Percentiles rank a stretch among this genome's conserved stretches.
phyloP scores from a whole-genome alignment of 768 basidiomycete genomes.

The Lentinula sp. region DNA sequence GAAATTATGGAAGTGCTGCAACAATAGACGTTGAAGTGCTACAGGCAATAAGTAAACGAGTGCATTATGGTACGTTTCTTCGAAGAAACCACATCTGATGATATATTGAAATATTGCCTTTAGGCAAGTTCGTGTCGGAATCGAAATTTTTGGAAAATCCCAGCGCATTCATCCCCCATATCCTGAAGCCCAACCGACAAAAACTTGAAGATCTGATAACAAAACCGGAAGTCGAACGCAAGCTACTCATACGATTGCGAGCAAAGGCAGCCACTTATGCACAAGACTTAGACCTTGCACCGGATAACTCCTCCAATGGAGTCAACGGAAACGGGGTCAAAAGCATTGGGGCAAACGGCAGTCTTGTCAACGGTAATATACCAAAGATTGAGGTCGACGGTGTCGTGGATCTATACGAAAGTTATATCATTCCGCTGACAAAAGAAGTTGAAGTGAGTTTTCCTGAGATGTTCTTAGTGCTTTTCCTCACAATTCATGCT shows the following conservation, averaged over 20 bases:
- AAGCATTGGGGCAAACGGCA: slow-evolving; percentile 13
- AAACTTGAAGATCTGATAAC: slow-evolving; percentile 86
- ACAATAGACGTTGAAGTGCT: slow-evolving; percentile 94
- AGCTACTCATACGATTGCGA: slow-evolving; percentile 72
- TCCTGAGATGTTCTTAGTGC: not conserved
- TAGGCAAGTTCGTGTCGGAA: slow-evolving; percentile 99
- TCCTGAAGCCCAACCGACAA: slow-evolving; percentile 67
- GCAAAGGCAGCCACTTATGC: slow-evolving; percentile 83
- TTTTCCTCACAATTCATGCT: not conserved
- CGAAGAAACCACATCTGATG: not conserved
- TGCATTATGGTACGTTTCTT: slow-evolving; percentile 81
- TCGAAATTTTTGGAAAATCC: slow-evolving; percentile 91
- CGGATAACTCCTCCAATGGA: slow-evolving; percentile 50
- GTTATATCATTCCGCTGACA: slow-evolving; percentile 94
- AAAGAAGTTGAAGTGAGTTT: slow-evolving; percentile 91
- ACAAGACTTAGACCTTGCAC: slow-evolving; percentile 59
- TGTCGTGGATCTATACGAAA: slow-evolving; percentile 90
- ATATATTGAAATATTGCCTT: not conserved
- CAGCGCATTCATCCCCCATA: slow-evolving; percentile 87
- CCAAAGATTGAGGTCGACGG: slow-evolving; percentile 88
- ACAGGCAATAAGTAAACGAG: slow-evolving; percentile 97
- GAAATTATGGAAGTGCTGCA: slow-evolving; percentile 95
- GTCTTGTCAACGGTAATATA: slow-evolving; percentile 19
- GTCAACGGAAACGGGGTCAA: slow-evolving; percentile 17
- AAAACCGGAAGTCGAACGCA: slow-evolving; percentile 93